Percentiles rank a stretch among this genome's conserved stretches.
Evolutionary conservation across 176 grass and related monocot species (phyloP).

Genomic region (Avena sativa): DNA sequence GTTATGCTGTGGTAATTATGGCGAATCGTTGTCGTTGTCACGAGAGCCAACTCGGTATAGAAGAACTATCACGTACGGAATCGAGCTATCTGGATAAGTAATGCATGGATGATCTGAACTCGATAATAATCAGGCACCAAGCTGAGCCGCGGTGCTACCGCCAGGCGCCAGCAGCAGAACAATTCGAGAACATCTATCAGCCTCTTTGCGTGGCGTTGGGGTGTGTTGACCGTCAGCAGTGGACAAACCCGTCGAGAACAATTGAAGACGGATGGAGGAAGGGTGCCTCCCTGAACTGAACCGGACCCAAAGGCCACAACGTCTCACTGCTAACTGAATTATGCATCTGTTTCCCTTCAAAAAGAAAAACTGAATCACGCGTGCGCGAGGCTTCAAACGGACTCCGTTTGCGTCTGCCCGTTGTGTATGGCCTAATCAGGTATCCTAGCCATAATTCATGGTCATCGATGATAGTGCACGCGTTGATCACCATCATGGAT

Average conservation of each 20-base stretch:
- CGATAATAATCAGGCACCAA: neutral
- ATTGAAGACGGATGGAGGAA: slow-evolving; percentile 22
- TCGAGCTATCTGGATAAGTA: too few species aligned
- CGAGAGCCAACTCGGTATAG: too few species aligned
- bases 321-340: slow-evolving; percentile 8
- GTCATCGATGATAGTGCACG: too few species aligned
- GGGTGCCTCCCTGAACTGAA: neutral
- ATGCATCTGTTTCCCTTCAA: neutral
- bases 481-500: too few species aligned
- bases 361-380: neutral
- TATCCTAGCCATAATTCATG: too few species aligned
- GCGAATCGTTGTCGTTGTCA: too few species aligned
- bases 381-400: too few species aligned
- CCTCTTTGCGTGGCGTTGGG: neutral
- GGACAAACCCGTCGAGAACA: slow-evolving; percentile 30
- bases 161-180: neutral
- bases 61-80: too few species aligned
- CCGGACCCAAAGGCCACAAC: neutral
- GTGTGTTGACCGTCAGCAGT: slow-evolving; percentile 9
- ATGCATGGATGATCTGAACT: neutral
- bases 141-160: neutral
- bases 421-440: too few species aligned
- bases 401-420: too few species aligned
- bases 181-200: neutral
- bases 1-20: too few species aligned